Conservation (phyloP, 1,284 basidiomycete genomes). For the Cerioporus squamosus region DNA sequence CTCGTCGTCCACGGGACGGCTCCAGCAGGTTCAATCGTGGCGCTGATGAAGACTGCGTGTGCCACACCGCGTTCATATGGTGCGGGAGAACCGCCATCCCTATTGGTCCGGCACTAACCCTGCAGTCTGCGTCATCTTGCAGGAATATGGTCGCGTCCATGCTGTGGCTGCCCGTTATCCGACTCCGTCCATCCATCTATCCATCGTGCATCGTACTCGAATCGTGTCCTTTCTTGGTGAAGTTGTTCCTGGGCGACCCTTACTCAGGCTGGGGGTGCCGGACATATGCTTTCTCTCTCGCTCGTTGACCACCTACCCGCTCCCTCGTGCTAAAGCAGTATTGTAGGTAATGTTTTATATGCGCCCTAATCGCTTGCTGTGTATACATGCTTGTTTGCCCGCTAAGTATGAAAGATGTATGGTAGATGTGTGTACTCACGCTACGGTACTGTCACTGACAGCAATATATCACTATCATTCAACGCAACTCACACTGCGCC, state of each 20-base stretch:
- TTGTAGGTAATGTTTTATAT: conserved; percentile 24
- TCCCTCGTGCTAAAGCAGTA: conserved; percentile 18
- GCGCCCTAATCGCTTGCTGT: conserved; percentile 16
- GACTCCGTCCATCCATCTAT: no score
- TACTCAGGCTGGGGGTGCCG: background rate
- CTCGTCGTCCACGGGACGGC: conserved; percentile 22
- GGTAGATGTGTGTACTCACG: background rate
- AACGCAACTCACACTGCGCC: background rate
- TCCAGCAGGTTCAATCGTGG: conserved; percentile 33
- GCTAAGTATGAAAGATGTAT: background rate
- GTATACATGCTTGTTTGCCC: conserved; percentile 12
- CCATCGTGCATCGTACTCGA: no score
- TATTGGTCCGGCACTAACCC: background rate
- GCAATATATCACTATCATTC: conserved; percentile 11
- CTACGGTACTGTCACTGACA: conserved; percentile 2
- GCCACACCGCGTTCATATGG: conserved; percentile 4
- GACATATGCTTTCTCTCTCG: background rate
- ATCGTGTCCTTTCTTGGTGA: no score
- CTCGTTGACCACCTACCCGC: conserved; percentile 6
- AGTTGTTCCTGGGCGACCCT: background rate
- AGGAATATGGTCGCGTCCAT: no score
- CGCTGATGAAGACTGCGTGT: conserved; percentile 13
- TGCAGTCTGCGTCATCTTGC: background rate
- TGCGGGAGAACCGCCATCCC: background rate
- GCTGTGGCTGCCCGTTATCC: no score